Evolutionary conservation across 2,329 filamentous ascomycete genomes (phyloP), one percentile per base, ranked within the genome.

Genomic region (Phoma sp.): DNA sequence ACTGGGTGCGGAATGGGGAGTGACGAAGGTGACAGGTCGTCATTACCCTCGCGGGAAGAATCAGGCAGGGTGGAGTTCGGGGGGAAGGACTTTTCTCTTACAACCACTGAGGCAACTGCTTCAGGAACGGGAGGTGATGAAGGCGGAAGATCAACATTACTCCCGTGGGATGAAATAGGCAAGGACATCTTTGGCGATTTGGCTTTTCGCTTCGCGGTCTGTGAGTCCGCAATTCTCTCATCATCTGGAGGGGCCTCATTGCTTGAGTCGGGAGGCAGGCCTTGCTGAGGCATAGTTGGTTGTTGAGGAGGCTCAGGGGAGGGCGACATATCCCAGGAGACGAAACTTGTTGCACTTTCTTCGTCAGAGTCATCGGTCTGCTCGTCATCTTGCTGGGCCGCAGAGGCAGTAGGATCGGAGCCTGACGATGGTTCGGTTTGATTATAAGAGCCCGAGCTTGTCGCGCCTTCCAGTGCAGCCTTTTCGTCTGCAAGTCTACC

Each of bases 181-280:
- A 1, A 13, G 10, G 38, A 25, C 10, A 41, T 42, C 11, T 27
- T 44, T 30, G 33, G 38, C 14, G 39, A 32, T 9, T 50, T 18
- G n/a, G 23, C 10, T 11, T 10, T 2, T 13, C 11, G 18, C 14
- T 4, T n/a, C 22, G 40, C 33, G 18, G 45, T 14, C 18, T 48
- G 51, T 13, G 14, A 7, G 10, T 7, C 14, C 4, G 14, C 35
- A 23, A 38, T 1, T 7, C 23, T 40, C n/a, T 13, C 18, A 36
- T 23, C 33, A 33, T 42, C 39, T 18, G 39, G 29, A 13, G 46
- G 24, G 18, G 27, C 37, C 14, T 60, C 65, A 14, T 65, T 46
- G 39, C 68, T 71, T 2, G 69, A 72, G 51, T 72, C 68, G n/a
- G 69, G 70, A 18, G 70, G 69, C 22, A 72, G 64, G 4, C 6